Percentiles rank a stretch among this genome's conserved stretches.
Conservation (phyloP, 257 asterid species). For the Solanum sitiens region DNA sequence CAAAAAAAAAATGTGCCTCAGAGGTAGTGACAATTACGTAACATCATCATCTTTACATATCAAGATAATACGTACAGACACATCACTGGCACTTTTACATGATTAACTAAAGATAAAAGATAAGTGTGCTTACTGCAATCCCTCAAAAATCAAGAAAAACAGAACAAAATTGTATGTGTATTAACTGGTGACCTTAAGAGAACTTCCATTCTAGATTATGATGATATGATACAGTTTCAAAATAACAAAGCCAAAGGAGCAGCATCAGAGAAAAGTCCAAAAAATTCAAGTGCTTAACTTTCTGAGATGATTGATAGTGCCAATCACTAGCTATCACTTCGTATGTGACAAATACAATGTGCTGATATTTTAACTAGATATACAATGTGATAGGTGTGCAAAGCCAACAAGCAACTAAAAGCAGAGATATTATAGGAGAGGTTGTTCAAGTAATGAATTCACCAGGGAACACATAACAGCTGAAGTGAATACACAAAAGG, state of each 20-base stretch:
- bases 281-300: not conserved
- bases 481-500: not conserved
- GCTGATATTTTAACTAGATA: not conserved
- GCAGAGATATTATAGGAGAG: not conserved
- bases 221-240: not conserved
- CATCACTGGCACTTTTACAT: conserved; percentile 36
- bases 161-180: not conserved
- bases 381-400: not conserved
- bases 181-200: not conserved
- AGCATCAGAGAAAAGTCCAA: not conserved
- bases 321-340: not conserved
- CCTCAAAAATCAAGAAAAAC: not conserved
- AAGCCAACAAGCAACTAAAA: not conserved
- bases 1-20: conserved; percentile 14
- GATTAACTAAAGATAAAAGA: not conserved
- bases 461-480: not conserved
- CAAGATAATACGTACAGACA: conserved; percentile 14
- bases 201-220: not conserved
- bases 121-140: not conserved
- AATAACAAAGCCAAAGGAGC: not conserved
- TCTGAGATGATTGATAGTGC: conserved; percentile 15
- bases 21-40: conserved; percentile 38
- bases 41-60: conserved; percentile 37
- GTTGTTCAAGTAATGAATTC: not conserved
- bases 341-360: not conserved